A percentile compares a stretch with the other conserved stretches of the same genome.
These are phyloP conservation scores for Bolboschoenus planiculmis DNA, from an alignment of 176 grass and related monocot genomes.

Conservation along the genomic window DNA sequence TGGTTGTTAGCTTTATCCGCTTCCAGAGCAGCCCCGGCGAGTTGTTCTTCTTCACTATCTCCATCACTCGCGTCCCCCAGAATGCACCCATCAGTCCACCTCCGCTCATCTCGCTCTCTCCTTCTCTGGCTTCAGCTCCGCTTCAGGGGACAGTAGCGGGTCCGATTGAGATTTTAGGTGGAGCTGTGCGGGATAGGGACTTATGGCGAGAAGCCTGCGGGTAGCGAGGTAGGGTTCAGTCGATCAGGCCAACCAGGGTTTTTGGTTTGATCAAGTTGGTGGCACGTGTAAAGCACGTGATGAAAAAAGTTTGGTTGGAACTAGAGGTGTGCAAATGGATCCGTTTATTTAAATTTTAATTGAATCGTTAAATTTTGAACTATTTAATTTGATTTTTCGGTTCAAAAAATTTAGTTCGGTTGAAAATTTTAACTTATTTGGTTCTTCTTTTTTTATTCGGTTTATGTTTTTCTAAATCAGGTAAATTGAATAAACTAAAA, in stretches of 20 bases:
- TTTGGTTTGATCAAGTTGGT: background rate
- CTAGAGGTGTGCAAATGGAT: too few relatives aligned
- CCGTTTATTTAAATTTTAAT: too few relatives aligned
- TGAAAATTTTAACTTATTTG: too few relatives aligned
- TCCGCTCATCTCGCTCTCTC: slow-evolving; percentile 28
- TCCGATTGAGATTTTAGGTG: background rate
- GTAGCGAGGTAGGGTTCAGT: slow-evolving; percentile 1
- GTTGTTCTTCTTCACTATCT: slow-evolving; percentile 71
- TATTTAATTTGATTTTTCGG: too few relatives aligned
- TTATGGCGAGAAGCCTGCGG: background rate
- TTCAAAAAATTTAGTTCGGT: too few relatives aligned
- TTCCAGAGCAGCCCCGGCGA: slow-evolving; percentile 73
- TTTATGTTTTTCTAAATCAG: too few relatives aligned
- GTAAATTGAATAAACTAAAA: too few relatives aligned
- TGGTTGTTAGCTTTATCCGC: slow-evolving; percentile 84
- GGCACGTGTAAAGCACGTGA: background rate
- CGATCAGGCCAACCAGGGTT: background rate
- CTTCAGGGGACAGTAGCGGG: background rate
- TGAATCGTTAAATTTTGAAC: too few relatives aligned
- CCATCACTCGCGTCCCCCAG: slow-evolving; percentile 67
- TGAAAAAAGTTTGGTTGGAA: background rate
- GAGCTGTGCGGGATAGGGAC: background rate
- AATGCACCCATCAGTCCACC: slow-evolving; percentile 70
- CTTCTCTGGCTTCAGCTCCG: background rate
- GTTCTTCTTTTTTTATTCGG: too few relatives aligned